Conservation (phyloP, 192 early-diverging fungal species). For the Dissophora ornata region DNA sequence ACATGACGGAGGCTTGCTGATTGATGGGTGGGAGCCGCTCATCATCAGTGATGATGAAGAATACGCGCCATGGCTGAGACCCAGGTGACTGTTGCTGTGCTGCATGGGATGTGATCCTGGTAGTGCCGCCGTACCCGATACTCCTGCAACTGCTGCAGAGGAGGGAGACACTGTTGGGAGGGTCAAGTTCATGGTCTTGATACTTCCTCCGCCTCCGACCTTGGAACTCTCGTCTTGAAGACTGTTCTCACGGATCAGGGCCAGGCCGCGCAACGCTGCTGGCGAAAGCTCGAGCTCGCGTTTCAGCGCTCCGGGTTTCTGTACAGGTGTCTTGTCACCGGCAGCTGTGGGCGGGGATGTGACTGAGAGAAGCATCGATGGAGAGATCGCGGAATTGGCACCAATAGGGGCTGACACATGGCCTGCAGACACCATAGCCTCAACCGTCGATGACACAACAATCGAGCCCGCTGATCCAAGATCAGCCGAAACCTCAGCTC, state of each 20-base stretch:
- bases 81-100: conserved; percentile 13
- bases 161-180: conserved; percentile 1
- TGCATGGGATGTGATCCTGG: conserved; percentile 14
- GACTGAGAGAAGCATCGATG: conserved; percentile 1
- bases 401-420: conserved; percentile 46
- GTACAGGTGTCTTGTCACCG: neutral
- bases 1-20: conserved; percentile 21
- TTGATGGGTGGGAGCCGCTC: neutral
- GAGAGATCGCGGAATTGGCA: neutral
- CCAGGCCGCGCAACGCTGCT: conserved; percentile 34
- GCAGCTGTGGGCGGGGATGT: neutral
- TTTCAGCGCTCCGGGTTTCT: conserved; percentile 12
- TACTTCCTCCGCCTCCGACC: conserved; percentile 40
- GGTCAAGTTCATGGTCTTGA: conserved; percentile 9
- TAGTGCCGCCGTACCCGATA: neutral
- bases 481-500: neutral
- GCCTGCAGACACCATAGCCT: conserved; percentile 45
- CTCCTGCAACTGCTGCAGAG: neutral
- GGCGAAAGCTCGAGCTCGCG: conserved; percentile 43
- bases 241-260: conserved; percentile 34
- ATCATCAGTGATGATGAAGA: neutral
- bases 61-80: too few relatives aligned
- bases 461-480: neutral
- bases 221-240: conserved; percentile 38
- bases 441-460: conserved; percentile 33